Base-by-base conservation (phyloP, 345 rosid species). In the Acer saccharum region DNA sequence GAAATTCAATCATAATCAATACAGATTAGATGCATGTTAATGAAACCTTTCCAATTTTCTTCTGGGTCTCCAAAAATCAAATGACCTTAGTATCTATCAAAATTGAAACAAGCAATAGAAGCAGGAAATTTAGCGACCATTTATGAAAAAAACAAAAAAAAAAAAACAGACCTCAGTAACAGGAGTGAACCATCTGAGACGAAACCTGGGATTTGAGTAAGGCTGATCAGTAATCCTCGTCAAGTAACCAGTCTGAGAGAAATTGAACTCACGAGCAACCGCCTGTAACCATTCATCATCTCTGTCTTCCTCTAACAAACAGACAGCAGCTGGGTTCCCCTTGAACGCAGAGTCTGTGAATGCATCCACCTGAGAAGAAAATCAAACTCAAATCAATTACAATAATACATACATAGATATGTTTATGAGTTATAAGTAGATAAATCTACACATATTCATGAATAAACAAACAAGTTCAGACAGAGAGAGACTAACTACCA, bases 291-390 rank as follows among this genome's bases (percentile, higher is more conserved):
- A 94, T 13, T 78, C 67, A 16, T 94, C 93, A 66, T 91, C 90
- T 82, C 81, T 84, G 6, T 86, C 92, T 32, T 90, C 90, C 16
- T 87, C 91, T 75, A 94, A 74, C 77, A 92, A 81, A 69, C 97
- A 94, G 12, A 94, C 97, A 6, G 94, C 93, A 0, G 96, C 96
- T 12, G 96, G 98, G 77, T 91, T 94, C 3, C 98, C 96, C 83
- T 86, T 87, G 87, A 92, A 94, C 5, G 96, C 84, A 1, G 90
- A 76, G 14, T 87, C 94, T 0, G 93, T 82, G 84, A 94, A 94
- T 1, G 97, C 93, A 63, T 94, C 95, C 66, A 90, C 98, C 93
- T 87, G 79, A 11, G 4, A 41, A 63, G 18, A 21, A 20, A 16
- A 11, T 74, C 72, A 35, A 1, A 35, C 66, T 89, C 98, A 92